Percentiles rank a stretch among this genome's conserved stretches.
These are phyloP conservation scores for Colletotrichum limetticola DNA, from an alignment of 2,329 filamentous ascomycete genomes.

Conservation along the genomic window DNA sequence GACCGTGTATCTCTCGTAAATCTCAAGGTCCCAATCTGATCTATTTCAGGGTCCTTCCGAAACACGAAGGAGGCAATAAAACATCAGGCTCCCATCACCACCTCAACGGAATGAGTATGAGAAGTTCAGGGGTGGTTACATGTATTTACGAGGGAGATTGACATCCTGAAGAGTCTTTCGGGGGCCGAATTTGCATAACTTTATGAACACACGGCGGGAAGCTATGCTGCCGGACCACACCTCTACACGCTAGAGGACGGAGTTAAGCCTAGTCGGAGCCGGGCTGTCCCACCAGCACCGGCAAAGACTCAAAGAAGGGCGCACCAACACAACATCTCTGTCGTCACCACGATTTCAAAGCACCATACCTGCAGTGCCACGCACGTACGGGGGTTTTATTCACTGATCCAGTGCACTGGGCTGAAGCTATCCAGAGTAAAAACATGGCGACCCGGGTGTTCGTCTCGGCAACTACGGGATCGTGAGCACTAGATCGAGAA, in stretches of 20 bases:
- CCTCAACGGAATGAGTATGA: not conserved
- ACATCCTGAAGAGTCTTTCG: not conserved
- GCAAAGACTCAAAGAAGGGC: not conserved
- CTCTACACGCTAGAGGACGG: not conserved
- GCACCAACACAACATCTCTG: not conserved
- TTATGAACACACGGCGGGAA: not conserved
- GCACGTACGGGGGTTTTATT: not conserved
- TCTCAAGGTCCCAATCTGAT: not conserved
- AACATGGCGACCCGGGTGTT: not conserved
- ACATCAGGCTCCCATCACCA: not conserved
- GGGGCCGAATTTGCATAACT: not conserved
- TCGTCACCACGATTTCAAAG: not conserved
- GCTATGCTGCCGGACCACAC: not conserved
- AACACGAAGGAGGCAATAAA: not conserved
- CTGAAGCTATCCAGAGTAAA: not conserved
- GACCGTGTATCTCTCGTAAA: not conserved
- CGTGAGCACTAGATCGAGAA: not conserved
- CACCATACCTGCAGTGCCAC: not conserved
- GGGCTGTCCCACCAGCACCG: not conserved
- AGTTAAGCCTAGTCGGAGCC: not conserved
- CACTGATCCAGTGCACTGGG: not conserved
- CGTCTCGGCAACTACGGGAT: not conserved
- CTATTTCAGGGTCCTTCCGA: not conserved
- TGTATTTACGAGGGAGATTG: not conserved
- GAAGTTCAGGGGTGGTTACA: not conserved